Evolutionary conservation across 495 filamentous ascomycete species (phyloP), one percentile per base, ranked within the genome.

Genomic region (Cairneyella variabilis): DNA sequence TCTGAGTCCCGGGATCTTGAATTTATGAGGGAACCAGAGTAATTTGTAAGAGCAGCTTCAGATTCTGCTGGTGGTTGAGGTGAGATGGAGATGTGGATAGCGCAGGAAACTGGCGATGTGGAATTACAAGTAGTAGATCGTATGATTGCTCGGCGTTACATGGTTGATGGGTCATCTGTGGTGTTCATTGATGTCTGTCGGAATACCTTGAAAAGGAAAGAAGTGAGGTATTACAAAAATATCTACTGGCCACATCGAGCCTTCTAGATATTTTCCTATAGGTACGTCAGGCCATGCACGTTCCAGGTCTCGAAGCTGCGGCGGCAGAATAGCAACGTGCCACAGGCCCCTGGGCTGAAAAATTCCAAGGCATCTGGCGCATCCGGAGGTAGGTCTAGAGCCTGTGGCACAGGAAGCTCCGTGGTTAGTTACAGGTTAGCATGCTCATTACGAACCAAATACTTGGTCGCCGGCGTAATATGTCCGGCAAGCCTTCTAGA

Each of bases 271-370:
- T 38, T 54, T 54, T 54, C 21, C 41, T 14, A 32, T 32, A 32
- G 6, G 48, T 52, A 59, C 57, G 57, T 59, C 57, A 59, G 57
- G 51, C 46, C 38, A 42, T 43, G 49, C 49, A 53, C 14, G 49
- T 58, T 57, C 54, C 48, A 47, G 49, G 54, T 22, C 18, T 45
- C 23, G 17, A 48, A 30, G 25, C 44, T 17, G 2, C 11, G 4
- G 9, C 44, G 53, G 53, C 53, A 55, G 53, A 55, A 55, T 49
- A 25, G 27, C n/a, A n/a, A n/a, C n/a, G n/a, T n/a, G n/a, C n/a
- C n/a, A n/a, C n/a, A n/a, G n/a, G n/a, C n/a, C n/a, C n/a, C n/a
- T n/a, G n/a, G n/a, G n/a, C n/a, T n/a, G n/a, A n/a, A n/a, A n/a
- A n/a, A n/a, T n/a, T n/a, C n/a, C n/a, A n/a, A n/a, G n/a, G n/a